These are phyloP conservation scores for Pseudotsuga menziesii DNA, from an alignment of 75 land plant species.

Conservation along the genomic window DNA sequence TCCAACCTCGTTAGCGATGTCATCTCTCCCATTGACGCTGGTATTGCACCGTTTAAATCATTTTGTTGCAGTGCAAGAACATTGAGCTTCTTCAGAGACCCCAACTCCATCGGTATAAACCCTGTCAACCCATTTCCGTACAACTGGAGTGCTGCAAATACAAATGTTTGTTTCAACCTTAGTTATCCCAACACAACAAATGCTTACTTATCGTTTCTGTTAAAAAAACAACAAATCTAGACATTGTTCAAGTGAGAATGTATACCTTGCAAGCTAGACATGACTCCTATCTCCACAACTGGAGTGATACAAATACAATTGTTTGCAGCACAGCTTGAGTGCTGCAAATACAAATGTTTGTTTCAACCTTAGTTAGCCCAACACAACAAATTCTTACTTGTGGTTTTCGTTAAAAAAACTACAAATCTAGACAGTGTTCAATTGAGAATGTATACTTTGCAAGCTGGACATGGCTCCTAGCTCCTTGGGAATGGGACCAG, in stretches of 20 bases:
- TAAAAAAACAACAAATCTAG: too few relatives aligned
- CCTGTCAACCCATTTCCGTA: constrained; percentile 68
- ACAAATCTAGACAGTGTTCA: too few relatives aligned
- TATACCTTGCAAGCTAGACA: constrained; percentile 78
- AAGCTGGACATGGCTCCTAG: constrained; percentile 63
- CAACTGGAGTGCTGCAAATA: constrained; percentile 72
- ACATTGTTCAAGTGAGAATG: too few relatives aligned
- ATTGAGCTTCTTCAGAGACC: constrained; percentile 48
- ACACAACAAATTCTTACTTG: too few relatives aligned
- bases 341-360: too few relatives aligned
- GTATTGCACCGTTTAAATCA: constrained; percentile 61
- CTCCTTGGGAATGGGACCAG: constrained; percentile 76
- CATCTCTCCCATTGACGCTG: constrained; percentile 63
- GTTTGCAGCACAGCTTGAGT: too few relatives aligned
- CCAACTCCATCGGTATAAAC: constrained; percentile 60
- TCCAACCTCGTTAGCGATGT: constrained; percentile 46
- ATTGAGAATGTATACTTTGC: too few relatives aligned
- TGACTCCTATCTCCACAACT: too few relatives aligned
- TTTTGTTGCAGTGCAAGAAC: constrained; percentile 74
- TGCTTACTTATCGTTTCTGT: too few relatives aligned
- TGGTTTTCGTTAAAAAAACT: too few relatives aligned
- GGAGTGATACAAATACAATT: too few relatives aligned
- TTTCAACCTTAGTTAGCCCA: too few relatives aligned
- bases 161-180: neutral
- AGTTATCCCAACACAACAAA: neutral